Base-by-base conservation (phyloP, 805 yeast species). In the Metschnikowia anglica region DNA sequence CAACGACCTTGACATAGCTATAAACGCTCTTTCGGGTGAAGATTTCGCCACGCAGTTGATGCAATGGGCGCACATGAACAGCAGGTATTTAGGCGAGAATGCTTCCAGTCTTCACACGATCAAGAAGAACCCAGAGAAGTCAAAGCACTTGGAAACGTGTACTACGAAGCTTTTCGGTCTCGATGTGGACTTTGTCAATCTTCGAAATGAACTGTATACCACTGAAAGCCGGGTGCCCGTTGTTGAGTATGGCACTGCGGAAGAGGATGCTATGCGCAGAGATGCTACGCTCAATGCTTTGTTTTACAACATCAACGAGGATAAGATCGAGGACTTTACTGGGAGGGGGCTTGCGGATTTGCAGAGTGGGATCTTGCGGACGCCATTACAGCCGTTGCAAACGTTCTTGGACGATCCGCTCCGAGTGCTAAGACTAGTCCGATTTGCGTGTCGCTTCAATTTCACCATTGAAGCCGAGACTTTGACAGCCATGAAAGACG, bases 141-240 rank as follows among this genome's bases (percentile, higher is more conserved):
- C 96, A 1, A 95, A 93, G 66, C 99, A 93, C 68, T 68, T 93
- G 53, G 99, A 93, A 56, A 95, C 99, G 1, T 95, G 97, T 31
- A 93, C 97, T 3, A 89, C 97, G 1, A 85, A 81, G 55, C 63
- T 93, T 9, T 87, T 76, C 56, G 95, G 83, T 1, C 61, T 84
- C n/a, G 96, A 88, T 55, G 79, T 93, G 40, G 99, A 93, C 66
- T 88, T 93, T 60, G 99, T 95, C 38, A 91, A 91, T 62, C 70
- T 93, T 50, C 71, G 99, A 50, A 81, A 83, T 28, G 99, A 93
- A 59, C 85, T 79, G 55, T 93, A 93, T 58, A 80, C 95, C 0
- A 79, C 76, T 17, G 83, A 83, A 28, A 84, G 95, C 37, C 68
- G 99, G 41, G 88, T 93, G n/a, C 99, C 99, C 1, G 61, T 69